These are phyloP conservation scores for Xylariaceae sp. DNA, from an alignment of 2,329 filamentous ascomycete genomes.

Conservation along the genomic window DNA sequence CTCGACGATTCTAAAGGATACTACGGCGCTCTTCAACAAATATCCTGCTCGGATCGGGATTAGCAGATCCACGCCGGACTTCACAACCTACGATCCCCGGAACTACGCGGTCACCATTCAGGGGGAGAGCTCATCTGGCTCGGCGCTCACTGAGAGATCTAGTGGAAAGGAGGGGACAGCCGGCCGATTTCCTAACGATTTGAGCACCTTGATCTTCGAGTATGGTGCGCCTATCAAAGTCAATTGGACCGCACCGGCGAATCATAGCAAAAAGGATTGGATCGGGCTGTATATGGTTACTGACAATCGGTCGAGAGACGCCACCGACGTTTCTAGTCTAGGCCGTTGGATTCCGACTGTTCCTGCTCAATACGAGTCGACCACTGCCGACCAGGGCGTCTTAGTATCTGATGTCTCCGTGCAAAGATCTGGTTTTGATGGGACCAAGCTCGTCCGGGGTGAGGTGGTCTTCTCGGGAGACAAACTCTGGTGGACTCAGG, in stretches of 20 bases:
- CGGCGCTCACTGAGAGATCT: constrained; percentile 52
- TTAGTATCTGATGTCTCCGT: constrained; percentile 60
- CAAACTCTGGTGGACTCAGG: constrained; percentile 95
- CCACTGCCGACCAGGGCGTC: constrained; percentile 70
- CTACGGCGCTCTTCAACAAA: constrained; percentile 79
- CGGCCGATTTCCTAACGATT: constrained; percentile 61
- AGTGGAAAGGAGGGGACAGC: constrained; percentile 69
- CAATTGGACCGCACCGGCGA: constrained; percentile 80
- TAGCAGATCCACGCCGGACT: constrained; percentile 69
- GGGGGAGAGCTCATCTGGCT: constrained; percentile 51
- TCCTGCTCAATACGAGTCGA: constrained; percentile 67
- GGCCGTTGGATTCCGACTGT: constrained; percentile 86
- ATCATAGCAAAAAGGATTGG: constrained; percentile 91
- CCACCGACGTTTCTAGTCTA: constrained; percentile 76
- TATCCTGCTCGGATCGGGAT: constrained; percentile 84
- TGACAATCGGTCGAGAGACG: constrained; percentile 80
- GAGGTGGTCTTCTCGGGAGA: constrained; percentile 86
- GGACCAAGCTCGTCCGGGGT: constrained; percentile 58
- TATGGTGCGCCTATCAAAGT: constrained; percentile 88
- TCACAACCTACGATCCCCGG: constrained; percentile 72
- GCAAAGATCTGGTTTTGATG: constrained; percentile 45
- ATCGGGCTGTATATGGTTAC: constrained; percentile 93
- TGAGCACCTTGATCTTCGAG: constrained; percentile 73
- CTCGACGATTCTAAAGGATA: constrained; percentile 81
- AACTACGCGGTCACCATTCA: constrained; percentile 74